These are phyloP conservation scores for Apiospora phragmitis DNA, from an alignment of 2,329 filamentous ascomycete species.

Conservation along the genomic window DNA sequence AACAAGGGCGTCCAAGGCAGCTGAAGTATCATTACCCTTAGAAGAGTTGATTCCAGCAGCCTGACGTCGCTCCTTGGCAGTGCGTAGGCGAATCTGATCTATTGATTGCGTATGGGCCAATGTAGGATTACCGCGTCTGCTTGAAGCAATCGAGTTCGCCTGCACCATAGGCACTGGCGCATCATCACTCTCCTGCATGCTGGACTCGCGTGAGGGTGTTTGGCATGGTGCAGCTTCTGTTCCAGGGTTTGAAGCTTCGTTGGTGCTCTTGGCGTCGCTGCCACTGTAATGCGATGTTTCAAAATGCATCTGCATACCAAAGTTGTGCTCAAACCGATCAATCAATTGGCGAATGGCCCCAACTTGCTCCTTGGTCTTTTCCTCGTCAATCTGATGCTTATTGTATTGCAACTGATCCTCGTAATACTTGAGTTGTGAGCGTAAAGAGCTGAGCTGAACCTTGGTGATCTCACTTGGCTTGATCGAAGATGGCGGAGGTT, in stretches of 20 bases:
- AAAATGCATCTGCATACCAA: constrained; percentile 44
- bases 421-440: constrained; percentile 53
- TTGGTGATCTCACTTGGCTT: constrained; percentile 61
- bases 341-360: constrained; percentile 46
- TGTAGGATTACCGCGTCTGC: constrained; percentile 13
- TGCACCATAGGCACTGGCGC: constrained; percentile 19
- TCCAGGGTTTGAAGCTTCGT: background rate
- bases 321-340: constrained; percentile 48
- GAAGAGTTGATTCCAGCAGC: constrained; percentile 29
- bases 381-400: constrained; percentile 62
- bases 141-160: constrained; percentile 16
- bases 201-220: constrained; percentile 28
- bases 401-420: constrained; percentile 63
- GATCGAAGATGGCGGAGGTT: constrained; percentile 58
- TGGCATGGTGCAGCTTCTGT: constrained; percentile 12
- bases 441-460: constrained; percentile 55
- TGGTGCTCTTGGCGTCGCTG: constrained; percentile 18
- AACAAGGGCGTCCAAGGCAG: constrained; percentile 25
- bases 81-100: constrained; percentile 17
- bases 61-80: constrained; percentile 14
- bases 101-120: constrained; percentile 20
- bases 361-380: constrained; percentile 46
- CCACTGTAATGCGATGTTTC: constrained; percentile 47
- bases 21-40: constrained; percentile 22
- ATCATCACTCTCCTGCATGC: constrained; percentile 24